Percentiles rank a stretch among this genome's conserved stretches.
Conservation (phyloP, 1,139 yeast genomes). For the Geotrichum candidum region DNA sequence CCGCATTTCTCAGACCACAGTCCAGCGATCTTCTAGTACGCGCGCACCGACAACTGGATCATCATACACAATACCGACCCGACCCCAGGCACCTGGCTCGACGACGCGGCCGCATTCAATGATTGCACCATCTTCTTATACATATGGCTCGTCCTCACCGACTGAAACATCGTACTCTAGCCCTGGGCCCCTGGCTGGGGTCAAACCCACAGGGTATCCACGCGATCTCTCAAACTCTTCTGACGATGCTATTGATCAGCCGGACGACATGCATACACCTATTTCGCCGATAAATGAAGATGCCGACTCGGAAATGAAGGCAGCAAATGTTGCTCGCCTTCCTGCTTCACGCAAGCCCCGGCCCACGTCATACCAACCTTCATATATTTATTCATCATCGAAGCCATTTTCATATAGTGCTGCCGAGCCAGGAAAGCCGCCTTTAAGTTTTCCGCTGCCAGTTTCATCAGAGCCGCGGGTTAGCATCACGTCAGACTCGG, state of each 20-base stretch:
- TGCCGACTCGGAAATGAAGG: constrained; percentile 2
- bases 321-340: constrained; percentile 21
- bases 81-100: neutral
- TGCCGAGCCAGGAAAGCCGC: constrained; percentile 18
- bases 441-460: constrained; percentile 24
- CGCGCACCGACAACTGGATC: neutral
- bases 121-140: neutral
- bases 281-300: neutral
- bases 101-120: neutral
- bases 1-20: neutral
- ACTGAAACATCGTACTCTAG: neutral
- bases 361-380: constrained; percentile 36
- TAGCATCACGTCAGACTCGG: constrained; percentile 32
- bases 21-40: neutral
- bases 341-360: constrained; percentile 35
- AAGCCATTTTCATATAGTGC: neutral
- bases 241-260: neutral
- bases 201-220: neutral
- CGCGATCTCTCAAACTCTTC: neutral
- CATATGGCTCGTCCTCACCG: neutral
- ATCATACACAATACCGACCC: neutral
- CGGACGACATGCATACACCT: constrained; percentile 6
- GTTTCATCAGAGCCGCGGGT: constrained; percentile 34
- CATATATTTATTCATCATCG: constrained; percentile 9
- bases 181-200: neutral